Percentiles rank a stretch among this genome's conserved stretches.
phyloP scores from a whole-genome alignment of 1,284 basidiomycete genomes.

The Taiwanofungus camphoratus region DNA sequence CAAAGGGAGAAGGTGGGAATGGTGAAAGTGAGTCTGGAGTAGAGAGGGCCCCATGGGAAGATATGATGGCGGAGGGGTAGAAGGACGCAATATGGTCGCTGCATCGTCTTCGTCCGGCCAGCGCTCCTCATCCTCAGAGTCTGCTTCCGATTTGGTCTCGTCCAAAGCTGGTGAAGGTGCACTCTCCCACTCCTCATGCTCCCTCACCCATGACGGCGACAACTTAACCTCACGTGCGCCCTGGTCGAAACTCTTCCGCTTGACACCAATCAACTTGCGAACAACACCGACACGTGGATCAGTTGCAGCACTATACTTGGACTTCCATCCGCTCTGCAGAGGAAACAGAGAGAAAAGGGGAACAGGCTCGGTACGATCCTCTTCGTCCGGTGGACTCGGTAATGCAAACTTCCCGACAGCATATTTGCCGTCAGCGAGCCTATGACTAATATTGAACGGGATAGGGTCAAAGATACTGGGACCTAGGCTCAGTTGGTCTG shows the following conservation, averaged over 20 bases:
- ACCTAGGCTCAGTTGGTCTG: slow-evolving; percentile 9
- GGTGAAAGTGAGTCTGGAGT: slow-evolving; percentile 59
- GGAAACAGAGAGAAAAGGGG: slow-evolving; percentile 4
- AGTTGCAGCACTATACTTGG: slow-evolving; percentile 49
- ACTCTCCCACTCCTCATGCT: slow-evolving; percentile 42
- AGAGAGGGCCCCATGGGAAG: slow-evolving; percentile 62
- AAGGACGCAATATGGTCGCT: slow-evolving; percentile 43
- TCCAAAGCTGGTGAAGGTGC: slow-evolving; percentile 23
- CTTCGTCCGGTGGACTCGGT: slow-evolving; percentile 53
- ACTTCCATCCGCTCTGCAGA: slow-evolving; percentile 35
- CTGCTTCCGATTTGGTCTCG: slow-evolving; percentile 30
- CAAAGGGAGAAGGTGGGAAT: slow-evolving; percentile 51
- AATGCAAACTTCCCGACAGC: slow-evolving; percentile 68
- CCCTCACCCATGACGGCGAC: slow-evolving; percentile 34
- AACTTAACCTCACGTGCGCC: slow-evolving; percentile 25
- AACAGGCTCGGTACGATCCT: slow-evolving; percentile 31
- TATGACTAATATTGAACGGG: slow-evolving; percentile 58
- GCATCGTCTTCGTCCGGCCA: slow-evolving; percentile 32
- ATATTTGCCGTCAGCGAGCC: slow-evolving; percentile 64
- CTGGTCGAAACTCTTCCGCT: slow-evolving; percentile 43
- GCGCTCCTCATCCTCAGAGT: slow-evolving; percentile 33
- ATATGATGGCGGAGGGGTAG: slow-evolving; percentile 63
- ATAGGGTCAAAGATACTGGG: slow-evolving; percentile 58
- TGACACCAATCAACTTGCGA: slow-evolving; percentile 57
- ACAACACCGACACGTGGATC: slow-evolving; percentile 65